Conservation (phyloP, 1,284 basidiomycete genomes). For the Cryptococcus sp. region DNA sequence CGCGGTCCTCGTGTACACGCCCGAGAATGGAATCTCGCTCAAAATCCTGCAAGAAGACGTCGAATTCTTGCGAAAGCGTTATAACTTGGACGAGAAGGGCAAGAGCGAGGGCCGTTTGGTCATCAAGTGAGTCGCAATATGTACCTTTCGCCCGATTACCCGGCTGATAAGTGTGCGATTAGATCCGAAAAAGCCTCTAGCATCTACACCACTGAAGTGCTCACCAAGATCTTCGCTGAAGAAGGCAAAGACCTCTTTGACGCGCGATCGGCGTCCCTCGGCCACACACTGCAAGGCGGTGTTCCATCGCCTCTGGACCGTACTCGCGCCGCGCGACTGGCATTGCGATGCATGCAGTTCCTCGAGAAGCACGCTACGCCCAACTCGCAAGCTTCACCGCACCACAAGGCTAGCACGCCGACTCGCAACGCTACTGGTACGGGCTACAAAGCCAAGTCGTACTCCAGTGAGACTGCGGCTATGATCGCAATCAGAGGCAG, state of each 20-base stretch:
- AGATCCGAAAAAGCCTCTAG: constrained; percentile 84
- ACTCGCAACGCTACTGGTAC: background rate
- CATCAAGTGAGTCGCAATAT: constrained; percentile 64
- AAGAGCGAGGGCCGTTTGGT: constrained; percentile 90
- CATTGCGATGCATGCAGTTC: constrained; percentile 91
- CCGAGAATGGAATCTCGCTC: constrained; percentile 84
- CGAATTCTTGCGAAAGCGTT: constrained; percentile 83
- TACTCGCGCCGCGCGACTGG: constrained; percentile 82
- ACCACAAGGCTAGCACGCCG: background rate
- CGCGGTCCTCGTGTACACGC: constrained; percentile 90
- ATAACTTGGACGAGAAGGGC: constrained; percentile 81
- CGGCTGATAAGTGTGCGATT: constrained; percentile 1
- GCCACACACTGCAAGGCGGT: constrained; percentile 94
- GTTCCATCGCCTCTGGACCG: constrained; percentile 93
- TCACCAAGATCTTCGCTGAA: constrained; percentile 92
- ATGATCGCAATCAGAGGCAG: constrained; percentile 89
- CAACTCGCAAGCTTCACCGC: constrained; percentile 32
- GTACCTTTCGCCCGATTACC: background rate
- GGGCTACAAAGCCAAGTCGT: constrained; percentile 17
- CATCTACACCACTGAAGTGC: constrained; percentile 88
- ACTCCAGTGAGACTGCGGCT: constrained; percentile 62
- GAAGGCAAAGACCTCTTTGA: constrained; percentile 92
- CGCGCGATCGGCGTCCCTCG: constrained; percentile 87
- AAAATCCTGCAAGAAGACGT: constrained; percentile 82
- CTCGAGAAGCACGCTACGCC: constrained; percentile 74